These are phyloP conservation scores for Hypomyces rosellus DNA, from an alignment of 2,329 filamentous ascomycete species.

Conservation along the genomic window DNA sequence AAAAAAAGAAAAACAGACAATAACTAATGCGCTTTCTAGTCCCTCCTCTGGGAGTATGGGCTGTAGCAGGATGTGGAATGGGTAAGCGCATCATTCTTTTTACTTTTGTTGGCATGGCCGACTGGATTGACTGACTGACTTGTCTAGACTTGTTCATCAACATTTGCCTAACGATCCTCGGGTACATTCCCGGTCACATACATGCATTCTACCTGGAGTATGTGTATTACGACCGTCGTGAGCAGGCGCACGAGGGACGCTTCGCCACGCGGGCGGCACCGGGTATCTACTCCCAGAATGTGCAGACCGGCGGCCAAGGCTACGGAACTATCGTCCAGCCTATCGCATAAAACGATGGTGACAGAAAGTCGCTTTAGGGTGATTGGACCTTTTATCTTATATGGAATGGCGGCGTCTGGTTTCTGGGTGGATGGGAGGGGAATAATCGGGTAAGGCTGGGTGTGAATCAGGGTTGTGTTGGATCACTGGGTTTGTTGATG, in stretches of 20 bases:
- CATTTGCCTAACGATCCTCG: conserved; percentile 58
- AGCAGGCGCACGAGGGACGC: conserved; percentile 54
- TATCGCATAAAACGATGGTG: conserved; percentile 11
- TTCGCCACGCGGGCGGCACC: conserved; percentile 51
- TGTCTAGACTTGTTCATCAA: conserved; percentile 58
- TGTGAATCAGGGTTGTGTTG: too few relatives aligned
- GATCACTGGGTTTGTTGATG: too few relatives aligned
- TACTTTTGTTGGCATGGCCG: not conserved
- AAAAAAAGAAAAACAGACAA: too few relatives aligned
- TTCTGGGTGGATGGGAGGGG: too few relatives aligned
- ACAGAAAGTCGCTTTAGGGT: not conserved
- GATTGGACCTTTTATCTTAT: too few relatives aligned
- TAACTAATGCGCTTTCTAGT: conserved; percentile 36
- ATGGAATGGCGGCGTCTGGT: too few relatives aligned
- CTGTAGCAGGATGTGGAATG: conserved; percentile 58
- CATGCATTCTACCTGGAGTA: conserved; percentile 80
- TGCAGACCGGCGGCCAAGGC: conserved; percentile 66
- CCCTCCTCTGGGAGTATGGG: conserved; percentile 58
- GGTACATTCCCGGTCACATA: conserved; percentile 72
- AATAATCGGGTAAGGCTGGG: too few relatives aligned
- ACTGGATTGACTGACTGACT: conserved; percentile 13
- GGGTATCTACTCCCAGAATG: conserved; percentile 64
- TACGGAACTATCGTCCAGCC: conserved; percentile 46
- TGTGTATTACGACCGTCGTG: conserved; percentile 70
- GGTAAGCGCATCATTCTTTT: conserved; percentile 27